These are phyloP conservation scores for Colletotrichum salicis DNA, from an alignment of 2,329 filamentous ascomycete genomes.

Conservation along the genomic window DNA sequence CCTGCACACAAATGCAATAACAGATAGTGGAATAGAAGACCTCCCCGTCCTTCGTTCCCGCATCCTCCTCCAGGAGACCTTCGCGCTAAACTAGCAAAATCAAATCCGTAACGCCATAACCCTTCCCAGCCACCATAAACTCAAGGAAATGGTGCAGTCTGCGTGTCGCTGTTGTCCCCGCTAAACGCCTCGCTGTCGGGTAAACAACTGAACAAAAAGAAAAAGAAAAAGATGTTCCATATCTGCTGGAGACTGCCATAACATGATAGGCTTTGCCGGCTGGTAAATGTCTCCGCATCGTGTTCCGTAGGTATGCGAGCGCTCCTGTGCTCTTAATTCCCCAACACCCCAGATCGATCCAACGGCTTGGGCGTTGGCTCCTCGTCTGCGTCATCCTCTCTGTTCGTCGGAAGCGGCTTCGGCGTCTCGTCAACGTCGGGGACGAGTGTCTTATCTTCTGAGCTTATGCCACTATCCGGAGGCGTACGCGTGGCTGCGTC, in stretches of 20 bases:
- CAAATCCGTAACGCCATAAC: slow-evolving; percentile 23
- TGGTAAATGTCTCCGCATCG: not conserved
- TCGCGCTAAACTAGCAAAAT: not conserved
- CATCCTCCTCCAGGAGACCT: not conserved
- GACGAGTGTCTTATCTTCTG: slow-evolving; percentile 34
- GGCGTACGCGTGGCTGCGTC: slow-evolving; percentile 41
- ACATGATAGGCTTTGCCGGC: not conserved
- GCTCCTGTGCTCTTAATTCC: slow-evolving; percentile 31
- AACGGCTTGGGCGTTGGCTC: slow-evolving; percentile 54
- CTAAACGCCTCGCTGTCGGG: slow-evolving; percentile 34
- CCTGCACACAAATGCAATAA: slow-evolving; percentile 13
- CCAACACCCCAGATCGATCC: slow-evolving; percentile 24
- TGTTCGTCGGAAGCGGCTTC: slow-evolving; percentile 45
- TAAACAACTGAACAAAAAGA: slow-evolving; percentile 30
- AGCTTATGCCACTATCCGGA: slow-evolving; percentile 41
- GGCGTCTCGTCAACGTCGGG: slow-evolving; percentile 56
- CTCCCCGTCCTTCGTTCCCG: not conserved
- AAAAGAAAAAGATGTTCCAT: slow-evolving; percentile 21
- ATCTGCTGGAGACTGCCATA: slow-evolving; percentile 1
- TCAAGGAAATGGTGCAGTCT: slow-evolving; percentile 36
- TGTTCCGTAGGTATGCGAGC: slow-evolving; percentile 2
- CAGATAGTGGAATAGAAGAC: slow-evolving; percentile 2
- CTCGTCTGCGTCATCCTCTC: slow-evolving; percentile 43
- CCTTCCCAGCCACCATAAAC: slow-evolving; percentile 10
- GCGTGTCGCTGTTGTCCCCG: slow-evolving; percentile 33